Base-by-base conservation (phyloP, 1,284 basidiomycete genomes). In the Hypsizygus ulmarius region DNA sequence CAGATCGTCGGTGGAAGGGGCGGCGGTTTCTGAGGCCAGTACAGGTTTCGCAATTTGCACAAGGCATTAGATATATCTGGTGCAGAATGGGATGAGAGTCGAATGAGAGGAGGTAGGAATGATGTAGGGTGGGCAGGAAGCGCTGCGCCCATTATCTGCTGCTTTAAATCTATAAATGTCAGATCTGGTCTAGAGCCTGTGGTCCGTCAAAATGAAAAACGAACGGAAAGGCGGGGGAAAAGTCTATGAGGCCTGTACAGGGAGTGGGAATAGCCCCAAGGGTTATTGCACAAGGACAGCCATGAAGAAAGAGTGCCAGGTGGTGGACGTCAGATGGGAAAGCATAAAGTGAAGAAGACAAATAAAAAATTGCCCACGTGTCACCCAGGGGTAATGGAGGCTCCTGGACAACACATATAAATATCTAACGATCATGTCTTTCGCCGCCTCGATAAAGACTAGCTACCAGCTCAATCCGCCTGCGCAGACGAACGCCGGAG, bases 401-500 rank as follows among this genome's bases (percentile, higher is more conserved):
- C 25, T 29, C 37, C 30, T 45, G 50, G 38, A 41, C 45, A 63
- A 58, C 53, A 57, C 25, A n/a, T n/a, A 43, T 54, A 57, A 61
- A 62, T 39, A 61, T 34, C 44, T 21, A 42, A 46, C 43, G 19
- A 51, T 57, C 46, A 47, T 47, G 21, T 34, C 43, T 48, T 73
- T 74, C 69, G 57, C 69, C 27, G 54, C 60, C 39, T 55, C 67
- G 32, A 61, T 84, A 53, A 71, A 71, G 34, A 68, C 81, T 50
- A 68, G 69, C 32, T 84, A 84, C 58, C 56, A 69, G 25, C 67
- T 84, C 35, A 70, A 72, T 43, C 74, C 73, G 18, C 82, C 81
- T 18, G 35, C 56, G 2, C 57, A 64, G 19, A 61, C 57, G 2
- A 58, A 64, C n/a, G 37, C 58, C 7, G 54, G 47, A 6, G 54